A percentile compares a stretch with the other conserved stretches of the same genome.
Evolutionary conservation across 2,329 filamentous ascomycete genomes (phyloP).

Genomic region (Penicillium occitanis): DNA sequence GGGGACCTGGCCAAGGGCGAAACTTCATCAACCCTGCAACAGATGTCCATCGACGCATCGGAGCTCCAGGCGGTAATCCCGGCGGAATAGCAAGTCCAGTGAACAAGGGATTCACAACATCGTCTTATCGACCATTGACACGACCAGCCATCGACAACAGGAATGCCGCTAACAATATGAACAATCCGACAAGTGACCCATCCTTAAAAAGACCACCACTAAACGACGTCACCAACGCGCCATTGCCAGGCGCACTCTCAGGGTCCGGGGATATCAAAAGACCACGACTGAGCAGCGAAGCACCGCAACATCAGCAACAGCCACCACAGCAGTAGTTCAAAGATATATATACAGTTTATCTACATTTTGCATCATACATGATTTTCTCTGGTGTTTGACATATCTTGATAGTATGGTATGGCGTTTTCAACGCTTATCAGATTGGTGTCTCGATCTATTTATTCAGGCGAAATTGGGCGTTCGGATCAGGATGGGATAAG

Average conservation of each 20-base stretch:
- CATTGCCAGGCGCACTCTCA: slow-evolving; percentile 26
- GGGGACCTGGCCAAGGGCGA: slow-evolving; percentile 25
- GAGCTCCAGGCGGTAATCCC: slow-evolving; percentile 30
- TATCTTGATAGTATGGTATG: neutral
- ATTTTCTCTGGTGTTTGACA: neutral
- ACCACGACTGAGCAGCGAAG: slow-evolving; percentile 24
- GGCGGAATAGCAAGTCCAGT: slow-evolving; percentile 34
- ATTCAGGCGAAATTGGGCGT: neutral
- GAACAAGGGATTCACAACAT: slow-evolving; percentile 37
- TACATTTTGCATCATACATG: neutral
- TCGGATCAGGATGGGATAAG: too few species aligned
- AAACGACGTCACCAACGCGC: slow-evolving; percentile 47
- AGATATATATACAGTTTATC: neutral
- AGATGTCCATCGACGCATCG: slow-evolving; percentile 38
- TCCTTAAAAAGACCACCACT: slow-evolving; percentile 46
- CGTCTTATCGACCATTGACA: slow-evolving; percentile 48
- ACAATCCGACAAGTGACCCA: slow-evolving; percentile 26
- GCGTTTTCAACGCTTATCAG: neutral
- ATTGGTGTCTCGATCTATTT: neutral
- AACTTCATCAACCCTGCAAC: slow-evolving; percentile 39
- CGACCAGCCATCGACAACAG: slow-evolving; percentile 38
- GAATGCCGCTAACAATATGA: slow-evolving; percentile 24
- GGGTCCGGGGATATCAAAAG: slow-evolving; percentile 36
- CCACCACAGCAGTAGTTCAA: slow-evolving; percentile 20
- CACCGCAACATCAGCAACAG: slow-evolving; percentile 23